phyloP scores from a whole-genome alignment of 768 basidiomycete genomes.

The Mycena galopus region DNA sequence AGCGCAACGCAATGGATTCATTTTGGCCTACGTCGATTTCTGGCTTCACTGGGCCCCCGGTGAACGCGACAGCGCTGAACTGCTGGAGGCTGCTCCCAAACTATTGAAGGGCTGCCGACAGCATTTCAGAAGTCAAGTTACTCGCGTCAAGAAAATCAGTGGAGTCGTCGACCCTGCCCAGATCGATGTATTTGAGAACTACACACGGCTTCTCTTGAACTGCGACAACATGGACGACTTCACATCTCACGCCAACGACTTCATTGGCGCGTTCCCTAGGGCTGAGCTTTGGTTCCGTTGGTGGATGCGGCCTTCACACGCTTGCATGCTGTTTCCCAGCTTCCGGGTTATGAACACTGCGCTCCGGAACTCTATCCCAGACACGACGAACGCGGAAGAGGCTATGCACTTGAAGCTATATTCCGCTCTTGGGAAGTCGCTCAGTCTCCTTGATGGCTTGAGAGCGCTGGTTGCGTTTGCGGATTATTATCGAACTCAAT shows the following conservation, averaged over 20 bases:
- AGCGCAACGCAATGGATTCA: background rate
- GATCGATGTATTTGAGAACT: background rate
- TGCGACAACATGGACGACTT: background rate
- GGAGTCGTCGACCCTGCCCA: background rate
- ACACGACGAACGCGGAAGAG: background rate
- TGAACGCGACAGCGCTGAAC: too few relatives aligned
- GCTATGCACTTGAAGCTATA: background rate
- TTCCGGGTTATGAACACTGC: background rate
- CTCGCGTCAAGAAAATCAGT: too few relatives aligned
- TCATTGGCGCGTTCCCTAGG: background rate
- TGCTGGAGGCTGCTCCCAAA: too few relatives aligned
- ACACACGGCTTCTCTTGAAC: background rate
- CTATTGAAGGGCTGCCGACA: too few relatives aligned
- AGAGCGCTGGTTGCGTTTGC: background rate
- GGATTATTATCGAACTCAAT: background rate
- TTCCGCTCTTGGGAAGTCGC: background rate
- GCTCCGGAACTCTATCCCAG: background rate
- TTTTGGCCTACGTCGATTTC: background rate
- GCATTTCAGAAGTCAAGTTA: too few relatives aligned
- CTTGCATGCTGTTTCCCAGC: background rate
- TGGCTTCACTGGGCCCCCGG: background rate
- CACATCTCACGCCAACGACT: background rate
- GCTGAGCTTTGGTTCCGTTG: background rate
- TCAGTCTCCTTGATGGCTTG: background rate
- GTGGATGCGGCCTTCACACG: background rate